Evolutionary conservation across 2,329 filamentous ascomycete genomes (phyloP).

Genomic region (Mycosphaerella sp.): DNA sequence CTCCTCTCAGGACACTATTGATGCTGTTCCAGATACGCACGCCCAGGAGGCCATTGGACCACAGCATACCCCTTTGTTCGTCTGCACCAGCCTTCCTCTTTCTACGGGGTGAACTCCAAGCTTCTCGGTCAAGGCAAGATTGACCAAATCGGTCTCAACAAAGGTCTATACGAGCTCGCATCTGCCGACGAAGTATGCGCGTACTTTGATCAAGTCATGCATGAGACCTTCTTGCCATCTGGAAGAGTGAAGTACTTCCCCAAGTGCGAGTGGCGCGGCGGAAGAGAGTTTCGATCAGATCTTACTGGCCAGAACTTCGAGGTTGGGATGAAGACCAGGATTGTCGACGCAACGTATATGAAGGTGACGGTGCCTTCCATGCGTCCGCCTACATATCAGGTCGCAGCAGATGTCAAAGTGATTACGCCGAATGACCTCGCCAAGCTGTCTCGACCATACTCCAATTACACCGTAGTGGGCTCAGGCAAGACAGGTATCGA

Average conservation of each 20-base stretch:
- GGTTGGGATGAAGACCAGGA: conserved; percentile 9
- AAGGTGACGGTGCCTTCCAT: conserved; percentile 18
- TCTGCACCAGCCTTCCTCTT: conserved; percentile 21
- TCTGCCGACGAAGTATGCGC: conserved; percentile 14
- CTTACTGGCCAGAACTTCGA: conserved; percentile 12
- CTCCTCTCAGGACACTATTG: neutral
- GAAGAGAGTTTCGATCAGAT: conserved; percentile 11
- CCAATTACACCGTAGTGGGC: conserved; percentile 19
- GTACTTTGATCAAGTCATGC: conserved; percentile 19
- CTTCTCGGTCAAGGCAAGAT: conserved; percentile 14
- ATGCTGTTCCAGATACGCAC: conserved; percentile 4
- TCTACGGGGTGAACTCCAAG: conserved; percentile 22
- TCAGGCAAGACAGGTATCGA: conserved; percentile 23
- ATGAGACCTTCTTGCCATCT: conserved; percentile 18
- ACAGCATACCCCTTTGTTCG: conserved; percentile 21
- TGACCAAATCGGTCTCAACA: conserved; percentile 21
- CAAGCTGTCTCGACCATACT: conserved; percentile 7
- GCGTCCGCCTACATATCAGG: conserved; percentile 16
- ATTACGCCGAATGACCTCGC: conserved; percentile 14
- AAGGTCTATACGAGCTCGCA: conserved; percentile 19
- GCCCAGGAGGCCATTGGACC: conserved; percentile 21
- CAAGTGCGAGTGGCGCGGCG: conserved; percentile 16
- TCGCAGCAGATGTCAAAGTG: conserved; percentile 7
- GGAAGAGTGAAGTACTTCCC: conserved; percentile 20
- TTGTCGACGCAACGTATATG: conserved; percentile 22